phyloP scores from a whole-genome alignment of 1,284 basidiomycete species.

The Fomitopsis schrenkii region DNA sequence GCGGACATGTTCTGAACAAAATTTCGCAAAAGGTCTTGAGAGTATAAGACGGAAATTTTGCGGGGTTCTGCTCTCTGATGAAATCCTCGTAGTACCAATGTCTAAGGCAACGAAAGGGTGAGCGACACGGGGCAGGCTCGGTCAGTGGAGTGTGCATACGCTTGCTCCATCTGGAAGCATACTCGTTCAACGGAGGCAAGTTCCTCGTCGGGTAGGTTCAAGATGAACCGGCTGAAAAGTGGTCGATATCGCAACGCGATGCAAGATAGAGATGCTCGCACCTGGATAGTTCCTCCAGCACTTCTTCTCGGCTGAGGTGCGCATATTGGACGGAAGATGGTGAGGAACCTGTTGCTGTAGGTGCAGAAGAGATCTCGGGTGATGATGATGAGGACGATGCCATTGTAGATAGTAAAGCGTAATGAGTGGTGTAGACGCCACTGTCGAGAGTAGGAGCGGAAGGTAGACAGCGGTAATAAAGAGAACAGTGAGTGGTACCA shows the following conservation, averaged over 20 bases:
- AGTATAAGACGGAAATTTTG: conserved; percentile 77
- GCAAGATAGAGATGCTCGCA: conserved; percentile 24
- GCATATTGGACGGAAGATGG: conserved; percentile 19
- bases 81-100: conserved; percentile 99
- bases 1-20: conserved; percentile 81
- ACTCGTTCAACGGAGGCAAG: conserved; percentile 88
- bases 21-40: conserved; percentile 95
- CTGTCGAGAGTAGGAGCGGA: conserved; percentile 17
- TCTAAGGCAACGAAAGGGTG: conserved; percentile 36
- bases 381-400: conserved; percentile 66
- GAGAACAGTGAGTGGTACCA: conserved; percentile 5
- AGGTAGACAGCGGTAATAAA: conserved; percentile 4
- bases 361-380: conserved; percentile 59
- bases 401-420: conserved; percentile 32
- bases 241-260: conserved; percentile 1
- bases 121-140: conserved; percentile 10
- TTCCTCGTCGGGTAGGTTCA: conserved; percentile 95
- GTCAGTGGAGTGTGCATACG: conserved; percentile 52
- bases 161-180: conserved; percentile 99
- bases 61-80: conserved; percentile 84
- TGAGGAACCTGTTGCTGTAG: conserved; percentile 35
- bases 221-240: conserved; percentile 81
- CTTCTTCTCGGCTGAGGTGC: conserved; percentile 53
- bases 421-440: conserved; percentile 38
- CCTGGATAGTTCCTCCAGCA: conserved; percentile 90